phyloP scores from a whole-genome alignment of 1,284 basidiomycete species.

The Leccinum glutinopallens region DNA sequence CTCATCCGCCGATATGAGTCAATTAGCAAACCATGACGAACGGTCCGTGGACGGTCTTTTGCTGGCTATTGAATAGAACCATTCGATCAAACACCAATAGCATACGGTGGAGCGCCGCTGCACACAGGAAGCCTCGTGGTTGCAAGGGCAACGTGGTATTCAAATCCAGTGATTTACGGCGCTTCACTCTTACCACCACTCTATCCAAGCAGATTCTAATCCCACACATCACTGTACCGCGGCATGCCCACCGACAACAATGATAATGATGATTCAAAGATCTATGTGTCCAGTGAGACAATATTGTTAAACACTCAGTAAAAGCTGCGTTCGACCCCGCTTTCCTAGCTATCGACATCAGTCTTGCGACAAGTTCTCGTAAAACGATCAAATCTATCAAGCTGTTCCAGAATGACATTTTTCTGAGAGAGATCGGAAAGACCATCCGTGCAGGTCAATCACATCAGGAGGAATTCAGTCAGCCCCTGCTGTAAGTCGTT shows the following conservation, averaged over 20 bases:
- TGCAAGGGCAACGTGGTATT: background rate
- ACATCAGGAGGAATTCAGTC: background rate
- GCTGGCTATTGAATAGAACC: background rate
- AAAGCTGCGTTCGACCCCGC: background rate
- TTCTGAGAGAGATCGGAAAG: background rate
- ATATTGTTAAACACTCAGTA: background rate
- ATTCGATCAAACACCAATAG: background rate
- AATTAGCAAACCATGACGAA: background rate
- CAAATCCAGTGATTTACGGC: background rate
- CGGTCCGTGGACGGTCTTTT: background rate
- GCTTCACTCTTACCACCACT: background rate
- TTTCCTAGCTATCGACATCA: background rate
- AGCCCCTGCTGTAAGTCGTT: background rate
- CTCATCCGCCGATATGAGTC: too few relatives aligned
- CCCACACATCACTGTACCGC: background rate
- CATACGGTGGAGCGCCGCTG: background rate
- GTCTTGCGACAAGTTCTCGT: background rate
- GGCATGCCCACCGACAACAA: background rate
- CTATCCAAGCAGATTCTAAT: background rate
- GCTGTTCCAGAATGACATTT: background rate
- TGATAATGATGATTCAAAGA: background rate
- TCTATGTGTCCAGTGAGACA: conserved; percentile 16
- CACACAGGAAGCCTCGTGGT: background rate
- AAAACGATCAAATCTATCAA: background rate
- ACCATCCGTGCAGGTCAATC: background rate